These are phyloP conservation scores for Yamadazyma mexicana DNA, from an alignment of 1,139 yeast species.

Conservation along the genomic window DNA sequence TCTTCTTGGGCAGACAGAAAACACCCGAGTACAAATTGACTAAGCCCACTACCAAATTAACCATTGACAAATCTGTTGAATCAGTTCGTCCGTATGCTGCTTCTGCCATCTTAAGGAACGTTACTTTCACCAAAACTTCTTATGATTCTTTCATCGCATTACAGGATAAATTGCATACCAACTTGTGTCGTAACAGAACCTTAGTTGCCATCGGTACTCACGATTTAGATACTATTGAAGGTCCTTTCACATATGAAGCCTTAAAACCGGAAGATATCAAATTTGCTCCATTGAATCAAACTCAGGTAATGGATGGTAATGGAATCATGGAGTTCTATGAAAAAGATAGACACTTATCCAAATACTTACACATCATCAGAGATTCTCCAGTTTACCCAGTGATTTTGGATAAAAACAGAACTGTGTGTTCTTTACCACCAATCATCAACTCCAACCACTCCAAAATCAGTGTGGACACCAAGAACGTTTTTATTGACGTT, in stretches of 20 bases:
- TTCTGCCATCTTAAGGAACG: slow-evolving; percentile 85
- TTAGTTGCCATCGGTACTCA: slow-evolving; percentile 99
- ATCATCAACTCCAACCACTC: slow-evolving; percentile 92
- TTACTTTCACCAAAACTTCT: slow-evolving; percentile 76
- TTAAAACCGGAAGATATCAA: slow-evolving; percentile 75
- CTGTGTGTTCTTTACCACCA: slow-evolving; percentile 93
- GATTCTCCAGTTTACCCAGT: slow-evolving; percentile 92
- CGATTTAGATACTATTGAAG: slow-evolving; percentile 77
- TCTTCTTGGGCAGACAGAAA: slow-evolving; percentile 69
- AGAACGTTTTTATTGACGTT: slow-evolving; percentile 86
- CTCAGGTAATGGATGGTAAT: slow-evolving; percentile 70
- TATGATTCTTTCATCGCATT: slow-evolving; percentile 94
- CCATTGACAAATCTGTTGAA: slow-evolving; percentile 72
- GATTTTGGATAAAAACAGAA: slow-evolving; percentile 73
- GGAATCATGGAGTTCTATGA: slow-evolving; percentile 88
- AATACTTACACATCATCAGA: slow-evolving; percentile 82
- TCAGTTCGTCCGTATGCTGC: slow-evolving; percentile 90
- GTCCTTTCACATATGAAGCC: slow-evolving; percentile 90
- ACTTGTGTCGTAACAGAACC: slow-evolving; percentile 94
- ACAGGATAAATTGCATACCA: slow-evolving; percentile 94
- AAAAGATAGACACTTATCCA: slow-evolving; percentile 85
- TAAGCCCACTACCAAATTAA: slow-evolving; percentile 62
- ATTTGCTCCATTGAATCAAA: slow-evolving; percentile 85
- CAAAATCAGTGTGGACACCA: slow-evolving; percentile 82
- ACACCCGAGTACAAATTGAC: slow-evolving; percentile 68